A percentile compares a stretch with the other conserved stretches of the same genome.
These are phyloP conservation scores for Agastache rugosa DNA, from an alignment of 257 asterid genomes.

Conservation along the genomic window DNA sequence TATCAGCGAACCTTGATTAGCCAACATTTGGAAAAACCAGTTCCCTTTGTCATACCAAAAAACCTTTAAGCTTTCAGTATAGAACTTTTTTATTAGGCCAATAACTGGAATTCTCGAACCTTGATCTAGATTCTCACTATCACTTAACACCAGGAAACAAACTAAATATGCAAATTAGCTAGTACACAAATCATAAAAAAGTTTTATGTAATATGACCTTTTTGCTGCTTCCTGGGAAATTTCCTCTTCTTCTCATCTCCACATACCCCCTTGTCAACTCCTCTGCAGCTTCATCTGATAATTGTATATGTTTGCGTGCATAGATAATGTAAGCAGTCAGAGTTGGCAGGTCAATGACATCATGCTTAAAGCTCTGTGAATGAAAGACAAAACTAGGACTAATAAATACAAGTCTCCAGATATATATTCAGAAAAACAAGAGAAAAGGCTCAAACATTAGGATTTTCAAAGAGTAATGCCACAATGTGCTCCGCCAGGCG, in stretches of 20 bases:
- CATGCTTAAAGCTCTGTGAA: constrained; percentile 59
- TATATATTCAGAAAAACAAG: constrained; percentile 4
- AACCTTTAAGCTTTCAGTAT: neutral
- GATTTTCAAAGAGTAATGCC: constrained; percentile 85
- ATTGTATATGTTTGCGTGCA: constrained; percentile 81
- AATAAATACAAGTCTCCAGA: constrained; percentile 27
- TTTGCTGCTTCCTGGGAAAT: constrained; percentile 98
- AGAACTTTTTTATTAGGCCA: neutral
- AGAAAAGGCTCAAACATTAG: constrained; percentile 62
- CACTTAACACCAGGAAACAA: neutral
- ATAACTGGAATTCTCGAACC: constrained; percentile 6
- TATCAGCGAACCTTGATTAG: neutral
- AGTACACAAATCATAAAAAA: neutral
- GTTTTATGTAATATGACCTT: constrained; percentile 60
- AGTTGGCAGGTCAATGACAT: constrained; percentile 79
- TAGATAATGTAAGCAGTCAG: constrained; percentile 91
- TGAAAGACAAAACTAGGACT: constrained; percentile 30
- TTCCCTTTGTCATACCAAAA: neutral
- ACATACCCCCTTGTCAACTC: constrained; percentile 96
- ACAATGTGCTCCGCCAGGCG: constrained; percentile 98
- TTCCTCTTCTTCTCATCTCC: constrained; percentile 95
- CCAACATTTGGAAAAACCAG: neutral
- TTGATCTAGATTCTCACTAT: constrained; percentile 9
- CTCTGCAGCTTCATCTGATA: constrained; percentile 98
- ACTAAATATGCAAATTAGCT: neutral